These are phyloP conservation scores for Bruguiera sexangula DNA, from an alignment of 345 rosid genomes.

Conservation along the genomic window DNA sequence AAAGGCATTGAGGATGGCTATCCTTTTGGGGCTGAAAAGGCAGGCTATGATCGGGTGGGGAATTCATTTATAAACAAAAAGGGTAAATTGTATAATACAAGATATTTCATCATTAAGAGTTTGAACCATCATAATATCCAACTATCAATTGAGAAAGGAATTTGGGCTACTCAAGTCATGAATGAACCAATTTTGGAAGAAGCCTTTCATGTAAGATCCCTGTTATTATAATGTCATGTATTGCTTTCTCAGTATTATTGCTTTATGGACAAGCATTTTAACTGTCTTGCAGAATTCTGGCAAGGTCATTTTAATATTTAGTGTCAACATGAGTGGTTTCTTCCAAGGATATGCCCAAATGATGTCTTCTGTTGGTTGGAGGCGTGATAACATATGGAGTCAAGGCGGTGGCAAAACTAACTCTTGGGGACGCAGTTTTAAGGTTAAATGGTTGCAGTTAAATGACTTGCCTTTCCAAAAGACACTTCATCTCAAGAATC, in stretches of 20 bases:
- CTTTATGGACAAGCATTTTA: slow-evolving; percentile 26
- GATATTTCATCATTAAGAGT: slow-evolving; percentile 95
- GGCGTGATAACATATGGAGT: slow-evolving; percentile 86
- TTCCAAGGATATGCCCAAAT: slow-evolving; percentile 99
- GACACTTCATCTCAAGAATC: slow-evolving; percentile 94
- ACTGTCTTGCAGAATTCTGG: slow-evolving; percentile 74
- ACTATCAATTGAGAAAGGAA: slow-evolving; percentile 71
- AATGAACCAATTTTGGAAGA: slow-evolving; percentile 96
- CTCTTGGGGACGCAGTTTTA: slow-evolving; percentile 94
- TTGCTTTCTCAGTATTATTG: slow-evolving; percentile 24
- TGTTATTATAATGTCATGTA: slow-evolving; percentile 17
- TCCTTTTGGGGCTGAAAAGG: slow-evolving; percentile 40
- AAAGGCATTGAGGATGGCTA: slow-evolving; percentile 49
- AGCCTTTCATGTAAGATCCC: slow-evolving; percentile 74
- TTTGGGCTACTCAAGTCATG: slow-evolving; percentile 99
- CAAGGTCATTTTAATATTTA: slow-evolving; percentile 76
- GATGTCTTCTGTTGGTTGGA: slow-evolving; percentile 91
- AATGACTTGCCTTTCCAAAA: slow-evolving; percentile 88
- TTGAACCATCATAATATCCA: slow-evolving; percentile 76
- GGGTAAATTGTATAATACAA: slow-evolving; percentile 47
- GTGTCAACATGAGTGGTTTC: slow-evolving; percentile 99
- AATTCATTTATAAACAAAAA: slow-evolving; percentile 35
- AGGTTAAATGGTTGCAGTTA: slow-evolving; percentile 80
- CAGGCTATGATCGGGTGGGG: slow-evolving; percentile 39
- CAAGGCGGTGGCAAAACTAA: slow-evolving; percentile 80